Evolutionary conservation across 345 rosid genomes (phyloP), one percentile per base, ranked within the genome.

Genomic region (Syzygium jambos): DNA sequence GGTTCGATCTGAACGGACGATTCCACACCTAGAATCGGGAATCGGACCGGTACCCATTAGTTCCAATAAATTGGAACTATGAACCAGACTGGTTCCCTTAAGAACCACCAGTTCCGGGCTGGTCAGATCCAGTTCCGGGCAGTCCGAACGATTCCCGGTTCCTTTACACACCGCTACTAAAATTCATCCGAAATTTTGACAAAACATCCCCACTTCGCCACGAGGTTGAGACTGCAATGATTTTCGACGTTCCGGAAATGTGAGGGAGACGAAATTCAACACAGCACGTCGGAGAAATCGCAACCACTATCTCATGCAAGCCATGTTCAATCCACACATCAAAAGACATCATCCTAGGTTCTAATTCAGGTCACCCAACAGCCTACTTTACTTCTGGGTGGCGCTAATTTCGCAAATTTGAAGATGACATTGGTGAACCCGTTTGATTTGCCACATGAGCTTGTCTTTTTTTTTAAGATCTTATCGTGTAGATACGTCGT

Each of bases 1-100:
- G 1, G 7, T 43, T 7, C 46, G 1, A 7, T 43, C 3, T 4
- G 7, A 7, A 1, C 6, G 7, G 7, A 1, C 46, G 46, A 5
- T 43, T 43, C 7, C 46, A 43, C 46, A 43, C 4, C 46, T 43
- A 43, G 7, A 43, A 43, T 5, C 46, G 7, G 7, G 46, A 43
- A 43, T 4, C 46, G 46, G 46, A 43, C 46, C 46, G 46, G 46
- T 38, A 38, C 41, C 41, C 41, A 38, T 38, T 4, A 38, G 41
- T 3, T 38, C 3, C 4, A 38, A 38, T 38, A 38, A 38, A 38
- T 38, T 38, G 41, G 41, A 38, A 38, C 4, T 38, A 4, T 3
- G 41, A 38, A 38, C 4, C 41, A 38, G 41, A 38, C 41, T 4
- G 41, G 41, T 38, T 38, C 4, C 4, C 41, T 38, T 38, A 38